These are phyloP conservation scores for Coprinopsis strossmayeri DNA, from an alignment of 768 basidiomycete species.

Conservation along the genomic window DNA sequence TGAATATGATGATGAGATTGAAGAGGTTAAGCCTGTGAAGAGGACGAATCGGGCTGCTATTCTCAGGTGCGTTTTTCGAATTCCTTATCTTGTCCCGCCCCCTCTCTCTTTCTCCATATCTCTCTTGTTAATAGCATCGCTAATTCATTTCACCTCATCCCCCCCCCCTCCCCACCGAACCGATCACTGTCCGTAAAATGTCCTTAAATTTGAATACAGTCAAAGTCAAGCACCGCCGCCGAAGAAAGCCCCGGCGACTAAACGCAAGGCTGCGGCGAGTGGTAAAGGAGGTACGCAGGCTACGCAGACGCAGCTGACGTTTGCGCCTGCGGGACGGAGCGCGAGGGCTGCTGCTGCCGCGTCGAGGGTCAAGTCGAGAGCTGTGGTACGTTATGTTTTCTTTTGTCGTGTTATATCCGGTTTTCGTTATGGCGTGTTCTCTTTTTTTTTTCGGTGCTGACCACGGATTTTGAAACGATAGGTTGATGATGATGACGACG, in stretches of 20 bases:
- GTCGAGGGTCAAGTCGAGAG: constrained; percentile 46
- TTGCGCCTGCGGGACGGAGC: constrained; percentile 54
- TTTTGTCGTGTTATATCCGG: constrained; percentile 3
- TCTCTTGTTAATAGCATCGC: background rate
- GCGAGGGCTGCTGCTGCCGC: constrained; percentile 63
- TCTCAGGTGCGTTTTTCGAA: constrained; percentile 39
- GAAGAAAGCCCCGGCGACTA: constrained; percentile 39
- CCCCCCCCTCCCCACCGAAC: too few species aligned
- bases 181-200: too few species aligned
- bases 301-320: constrained; percentile 55
- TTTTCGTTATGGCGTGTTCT: too few species aligned
- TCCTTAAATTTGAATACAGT: too few species aligned
- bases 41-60: constrained; percentile 60
- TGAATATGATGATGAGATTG: constrained; percentile 43
- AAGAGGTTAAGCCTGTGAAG: constrained; percentile 46
- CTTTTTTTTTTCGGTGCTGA: too few species aligned
- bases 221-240: constrained; percentile 32
- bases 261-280: constrained; percentile 50
- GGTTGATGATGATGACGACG: too few species aligned
- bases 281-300: too few species aligned
- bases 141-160: background rate
- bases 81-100: too few species aligned
- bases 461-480: too few species aligned
- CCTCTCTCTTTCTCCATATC: too few species aligned
- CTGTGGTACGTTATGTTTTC: constrained; percentile 35